Percentiles rank a stretch among this genome's conserved stretches.
phyloP scores from a whole-genome alignment of 208 protist species.

The Acanthamoeba sp. region DNA sequence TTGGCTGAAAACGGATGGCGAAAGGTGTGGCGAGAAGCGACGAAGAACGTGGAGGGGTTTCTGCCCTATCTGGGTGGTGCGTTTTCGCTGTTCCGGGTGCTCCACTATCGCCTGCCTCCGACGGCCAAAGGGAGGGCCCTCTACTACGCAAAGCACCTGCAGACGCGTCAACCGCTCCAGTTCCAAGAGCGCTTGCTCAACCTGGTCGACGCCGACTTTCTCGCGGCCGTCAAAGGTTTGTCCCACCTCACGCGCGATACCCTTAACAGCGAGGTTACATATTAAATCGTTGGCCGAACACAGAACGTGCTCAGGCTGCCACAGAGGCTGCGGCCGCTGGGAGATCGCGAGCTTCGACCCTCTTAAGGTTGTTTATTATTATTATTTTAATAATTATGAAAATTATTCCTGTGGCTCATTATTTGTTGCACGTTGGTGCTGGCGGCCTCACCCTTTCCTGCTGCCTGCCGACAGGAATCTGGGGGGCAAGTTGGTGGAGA shows the following conservation, averaged over 20 bases:
- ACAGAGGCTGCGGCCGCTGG: not conserved
- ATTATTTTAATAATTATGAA: too few relatives aligned
- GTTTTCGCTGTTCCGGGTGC: slow-evolving; percentile 12
- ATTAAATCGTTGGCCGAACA: not conserved
- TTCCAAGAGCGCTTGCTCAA: not conserved
- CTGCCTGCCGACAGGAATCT: not conserved
- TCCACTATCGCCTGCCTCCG: not conserved
- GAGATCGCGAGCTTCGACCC: not conserved
- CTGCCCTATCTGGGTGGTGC: slow-evolving; percentile 11
- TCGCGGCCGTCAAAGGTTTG: not conserved
- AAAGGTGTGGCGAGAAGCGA: slow-evolving; percentile 17
- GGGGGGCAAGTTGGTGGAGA: not conserved
- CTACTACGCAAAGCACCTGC: slow-evolving; percentile 20
- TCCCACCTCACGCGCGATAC: too few relatives aligned
- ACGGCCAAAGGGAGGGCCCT: slow-evolving; percentile 14
- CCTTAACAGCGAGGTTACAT: too few relatives aligned
- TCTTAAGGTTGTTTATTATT: too few relatives aligned
- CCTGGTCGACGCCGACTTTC: slow-evolving; percentile 22
- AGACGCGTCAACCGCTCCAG: not conserved
- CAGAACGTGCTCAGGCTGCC: not conserved
- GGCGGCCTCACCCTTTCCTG: too few relatives aligned
- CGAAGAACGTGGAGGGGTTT: not conserved
- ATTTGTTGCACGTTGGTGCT: not conserved
- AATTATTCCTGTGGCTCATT: too few relatives aligned
- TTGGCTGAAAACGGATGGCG: not conserved